Evolutionary conservation across 495 filamentous ascomycete genomes (phyloP).

Genomic region (Aspergillus indologenus): DNA sequence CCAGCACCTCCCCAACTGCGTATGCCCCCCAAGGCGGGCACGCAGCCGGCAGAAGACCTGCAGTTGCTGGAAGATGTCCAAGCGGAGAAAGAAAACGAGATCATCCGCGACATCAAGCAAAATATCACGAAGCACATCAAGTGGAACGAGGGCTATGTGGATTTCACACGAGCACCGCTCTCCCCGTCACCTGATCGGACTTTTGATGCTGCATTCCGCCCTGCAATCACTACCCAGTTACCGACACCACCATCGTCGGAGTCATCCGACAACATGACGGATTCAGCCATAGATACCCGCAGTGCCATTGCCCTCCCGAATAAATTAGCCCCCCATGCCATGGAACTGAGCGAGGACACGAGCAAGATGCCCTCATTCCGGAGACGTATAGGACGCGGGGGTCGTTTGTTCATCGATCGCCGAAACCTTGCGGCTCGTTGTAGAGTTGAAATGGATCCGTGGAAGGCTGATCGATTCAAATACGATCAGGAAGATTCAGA

Average conservation of each 20-base stretch:
- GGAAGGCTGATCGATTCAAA: slow-evolving; percentile 71
- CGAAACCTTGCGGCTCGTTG: slow-evolving; percentile 48
- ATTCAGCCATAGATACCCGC: slow-evolving; percentile 42
- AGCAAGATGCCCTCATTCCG: slow-evolving; percentile 58
- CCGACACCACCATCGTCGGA: slow-evolving; percentile 84
- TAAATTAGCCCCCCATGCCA: slow-evolving; percentile 42
- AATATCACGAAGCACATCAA: slow-evolving; percentile 78
- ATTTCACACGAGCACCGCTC: slow-evolving; percentile 77
- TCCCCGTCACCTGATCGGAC: slow-evolving; percentile 61
- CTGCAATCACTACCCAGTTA: slow-evolving; percentile 76
- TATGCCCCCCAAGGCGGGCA: slow-evolving; percentile 65
- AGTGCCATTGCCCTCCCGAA: slow-evolving; percentile 47
- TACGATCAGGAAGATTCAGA: slow-evolving; percentile 69
- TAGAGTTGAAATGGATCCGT: slow-evolving; percentile 49
- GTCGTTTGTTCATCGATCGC: slow-evolving; percentile 79
- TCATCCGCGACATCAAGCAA: slow-evolving; percentile 71
- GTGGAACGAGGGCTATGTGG: slow-evolving; percentile 82
- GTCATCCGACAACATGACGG: slow-evolving; percentile 58
- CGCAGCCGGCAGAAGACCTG: slow-evolving; percentile 67
- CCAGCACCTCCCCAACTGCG: slow-evolving; percentile 59
- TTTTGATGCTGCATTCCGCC: slow-evolving; percentile 65
- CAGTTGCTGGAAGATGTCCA: slow-evolving; percentile 68
- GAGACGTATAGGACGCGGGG: slow-evolving; percentile 69
- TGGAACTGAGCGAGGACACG: slow-evolving; percentile 48
- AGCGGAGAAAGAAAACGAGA: slow-evolving; percentile 77